Conservation (phyloP, 2,329 filamentous ascomycete species). For the Fusarium setosum region DNA sequence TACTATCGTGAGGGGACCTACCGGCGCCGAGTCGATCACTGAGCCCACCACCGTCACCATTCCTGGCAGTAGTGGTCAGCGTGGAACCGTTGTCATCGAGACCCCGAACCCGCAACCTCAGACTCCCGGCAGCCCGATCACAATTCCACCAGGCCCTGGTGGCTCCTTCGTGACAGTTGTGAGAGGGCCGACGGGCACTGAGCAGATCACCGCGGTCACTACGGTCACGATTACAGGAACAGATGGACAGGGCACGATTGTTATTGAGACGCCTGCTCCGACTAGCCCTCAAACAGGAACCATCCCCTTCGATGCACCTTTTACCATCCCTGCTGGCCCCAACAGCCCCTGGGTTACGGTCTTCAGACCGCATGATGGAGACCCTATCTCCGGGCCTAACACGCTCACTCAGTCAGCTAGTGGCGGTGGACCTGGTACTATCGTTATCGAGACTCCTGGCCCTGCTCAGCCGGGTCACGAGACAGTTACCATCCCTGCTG, state of each 20-base stretch:
- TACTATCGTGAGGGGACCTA: constrained; percentile 21
- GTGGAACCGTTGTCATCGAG: constrained; percentile 32
- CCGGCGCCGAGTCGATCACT: constrained; percentile 13
- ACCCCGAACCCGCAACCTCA: constrained; percentile 17
- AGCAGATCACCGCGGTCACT: constrained; percentile 13
- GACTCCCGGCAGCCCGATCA: constrained; percentile 14
- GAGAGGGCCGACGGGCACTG: constrained; percentile 21
- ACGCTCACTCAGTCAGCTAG: constrained; percentile 23
- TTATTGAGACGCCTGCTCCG: constrained; percentile 27
- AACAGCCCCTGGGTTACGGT: constrained; percentile 17
- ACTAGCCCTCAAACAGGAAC: constrained; percentile 5
- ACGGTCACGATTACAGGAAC: constrained; percentile 22
- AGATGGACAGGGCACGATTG: constrained; percentile 27
- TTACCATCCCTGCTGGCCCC: constrained; percentile 22
- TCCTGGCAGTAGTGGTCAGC: constrained; percentile 1
- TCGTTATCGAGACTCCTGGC: constrained; percentile 29
- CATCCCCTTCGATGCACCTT: constrained; percentile 6
- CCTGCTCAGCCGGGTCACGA: background rate
- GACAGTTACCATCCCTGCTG: constrained; percentile 19
- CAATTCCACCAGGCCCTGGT: constrained; percentile 23
- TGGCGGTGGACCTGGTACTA: constrained; percentile 26
- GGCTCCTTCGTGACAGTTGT: constrained; percentile 21
- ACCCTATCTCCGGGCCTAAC: constrained; percentile 26
- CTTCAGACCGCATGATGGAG: constrained; percentile 30
- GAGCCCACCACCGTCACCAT: constrained; percentile 30